Evolutionary conservation across 1,284 basidiomycete species (phyloP).

Genomic region (Gomphus bonarii): DNA sequence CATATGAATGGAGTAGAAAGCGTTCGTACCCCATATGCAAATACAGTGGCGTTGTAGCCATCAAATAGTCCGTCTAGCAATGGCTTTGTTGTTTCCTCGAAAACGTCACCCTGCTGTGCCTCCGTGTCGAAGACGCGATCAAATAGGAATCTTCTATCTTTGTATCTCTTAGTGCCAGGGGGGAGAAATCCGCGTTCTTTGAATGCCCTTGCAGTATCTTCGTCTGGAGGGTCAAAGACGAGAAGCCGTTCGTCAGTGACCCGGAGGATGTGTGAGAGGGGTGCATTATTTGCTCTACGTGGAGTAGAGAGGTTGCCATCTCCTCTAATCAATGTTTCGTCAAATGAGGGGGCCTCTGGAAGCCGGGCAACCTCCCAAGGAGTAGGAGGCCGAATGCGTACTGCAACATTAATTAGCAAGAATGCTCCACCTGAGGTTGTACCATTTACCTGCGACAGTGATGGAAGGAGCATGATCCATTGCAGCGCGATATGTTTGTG

Average conservation of each 20-base stretch:
- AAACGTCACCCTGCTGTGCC: constrained; percentile 77
- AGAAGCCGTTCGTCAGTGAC: constrained; percentile 80
- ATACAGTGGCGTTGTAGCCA: constrained; percentile 94
- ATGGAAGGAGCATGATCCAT: constrained; percentile 83
- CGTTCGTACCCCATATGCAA: constrained; percentile 86
- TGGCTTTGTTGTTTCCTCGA: constrained; percentile 75
- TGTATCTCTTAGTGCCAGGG: constrained; percentile 82
- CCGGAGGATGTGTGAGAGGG: constrained; percentile 66
- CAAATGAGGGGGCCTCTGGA: constrained; percentile 49
- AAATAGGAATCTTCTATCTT: constrained; percentile 92
- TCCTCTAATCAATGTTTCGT: constrained; percentile 58
- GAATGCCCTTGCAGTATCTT: constrained; percentile 64
- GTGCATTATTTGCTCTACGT: constrained; percentile 36
- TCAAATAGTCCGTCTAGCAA: constrained; percentile 77
- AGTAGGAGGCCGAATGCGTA: constrained; percentile 85
- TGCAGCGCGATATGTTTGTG: constrained; percentile 9
- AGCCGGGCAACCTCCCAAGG: constrained; percentile 75
- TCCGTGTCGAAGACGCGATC: constrained; percentile 82
- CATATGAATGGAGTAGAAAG: constrained; percentile 1
- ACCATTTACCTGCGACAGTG: constrained; percentile 63
- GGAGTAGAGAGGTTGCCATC: constrained; percentile 75
- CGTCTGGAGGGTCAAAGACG: constrained; percentile 92
- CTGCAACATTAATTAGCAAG: constrained; percentile 29
- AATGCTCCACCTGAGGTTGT: not conserved
- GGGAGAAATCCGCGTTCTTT: constrained; percentile 72